Conservation (phyloP, 495 filamentous ascomycete genomes). For the Cryomyces minteri region DNA sequence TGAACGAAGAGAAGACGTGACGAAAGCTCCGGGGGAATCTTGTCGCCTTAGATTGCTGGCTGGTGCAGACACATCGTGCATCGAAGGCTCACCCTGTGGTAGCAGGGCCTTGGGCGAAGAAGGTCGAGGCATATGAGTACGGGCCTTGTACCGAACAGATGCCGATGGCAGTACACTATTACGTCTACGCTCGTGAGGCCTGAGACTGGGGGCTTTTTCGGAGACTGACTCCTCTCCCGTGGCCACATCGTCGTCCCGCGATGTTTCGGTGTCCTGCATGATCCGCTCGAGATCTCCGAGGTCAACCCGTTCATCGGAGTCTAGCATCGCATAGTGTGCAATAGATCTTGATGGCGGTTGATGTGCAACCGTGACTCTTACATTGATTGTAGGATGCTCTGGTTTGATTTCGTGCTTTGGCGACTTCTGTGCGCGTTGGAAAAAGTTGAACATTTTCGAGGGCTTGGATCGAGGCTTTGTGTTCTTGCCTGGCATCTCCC, state of each 20-base stretch:
- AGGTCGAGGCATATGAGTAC: neutral
- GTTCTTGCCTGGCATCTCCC: constrained; percentile 13
- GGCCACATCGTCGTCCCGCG: neutral
- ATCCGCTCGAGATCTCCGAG: constrained; percentile 46
- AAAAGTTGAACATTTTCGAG: constrained; percentile 63
- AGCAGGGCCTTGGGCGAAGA: neutral
- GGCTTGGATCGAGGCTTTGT: constrained; percentile 15
- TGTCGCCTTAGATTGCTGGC: no score
- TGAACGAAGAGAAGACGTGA: no score
- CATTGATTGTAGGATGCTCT: constrained; percentile 19
- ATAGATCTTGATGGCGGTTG: constrained; percentile 23
- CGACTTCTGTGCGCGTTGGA: constrained; percentile 47
- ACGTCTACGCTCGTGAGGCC: no score
- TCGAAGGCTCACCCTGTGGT: neutral
- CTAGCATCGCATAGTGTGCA: constrained; percentile 73
- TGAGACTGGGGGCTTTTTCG: no score
- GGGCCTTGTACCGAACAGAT: neutral
- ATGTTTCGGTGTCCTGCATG: constrained; percentile 27
- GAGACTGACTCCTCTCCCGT: no score
- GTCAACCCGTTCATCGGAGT: constrained; percentile 51
- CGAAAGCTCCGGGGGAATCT: no score
- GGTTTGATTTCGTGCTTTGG: constrained; percentile 17
- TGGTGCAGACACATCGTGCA: no score
- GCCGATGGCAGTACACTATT: no score
- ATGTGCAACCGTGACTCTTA: constrained; percentile 20